phyloP scores from a whole-genome alignment of 306 rosid species.

The Cicer yamashitae region DNA sequence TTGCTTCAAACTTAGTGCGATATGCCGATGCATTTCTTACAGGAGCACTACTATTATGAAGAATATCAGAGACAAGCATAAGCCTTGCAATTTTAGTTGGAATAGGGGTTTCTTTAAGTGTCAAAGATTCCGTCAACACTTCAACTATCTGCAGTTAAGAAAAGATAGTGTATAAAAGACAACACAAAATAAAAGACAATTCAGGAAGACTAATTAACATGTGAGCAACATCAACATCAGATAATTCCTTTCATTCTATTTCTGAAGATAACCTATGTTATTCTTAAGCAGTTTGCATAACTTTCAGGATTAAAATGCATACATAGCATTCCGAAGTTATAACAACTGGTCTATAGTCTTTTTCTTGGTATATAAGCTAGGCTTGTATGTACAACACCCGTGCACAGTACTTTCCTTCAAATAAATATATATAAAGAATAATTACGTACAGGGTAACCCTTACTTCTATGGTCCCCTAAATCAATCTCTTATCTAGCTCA shows the following conservation, averaged over 20 bases:
- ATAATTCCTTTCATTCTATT: slow-evolving; percentile 20
- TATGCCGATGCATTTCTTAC: slow-evolving; percentile 99
- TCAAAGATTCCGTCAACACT: slow-evolving; percentile 95
- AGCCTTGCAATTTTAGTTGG: slow-evolving; percentile 99
- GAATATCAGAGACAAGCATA: slow-evolving; percentile 98
- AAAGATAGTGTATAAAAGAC: slow-evolving; percentile 28
- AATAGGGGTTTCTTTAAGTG: slow-evolving; percentile 97
- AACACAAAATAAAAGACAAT: slow-evolving; percentile 23
- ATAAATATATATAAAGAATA: neutral
- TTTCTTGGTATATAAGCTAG: slow-evolving; percentile 3
- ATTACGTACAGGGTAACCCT: neutral
- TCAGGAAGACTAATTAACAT: slow-evolving; percentile 19
- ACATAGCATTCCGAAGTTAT: slow-evolving; percentile 32
- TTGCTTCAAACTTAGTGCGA: slow-evolving; percentile 96
- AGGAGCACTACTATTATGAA: slow-evolving; percentile 99
- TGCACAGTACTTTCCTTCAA: neutral
- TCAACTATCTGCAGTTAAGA: slow-evolving; percentile 84
- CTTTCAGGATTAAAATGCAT: slow-evolving; percentile 19
- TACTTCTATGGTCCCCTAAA: slow-evolving; percentile 10
- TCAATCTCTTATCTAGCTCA: slow-evolving; percentile 11
- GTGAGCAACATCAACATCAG: neutral
- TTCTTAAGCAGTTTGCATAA: slow-evolving; percentile 1
- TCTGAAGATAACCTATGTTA: slow-evolving; percentile 19
- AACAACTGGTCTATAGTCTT: neutral
- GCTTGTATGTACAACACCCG: neutral